Conservation (phyloP, 768 basidiomycete species). For the Tylopilus vinaceipallidus region DNA sequence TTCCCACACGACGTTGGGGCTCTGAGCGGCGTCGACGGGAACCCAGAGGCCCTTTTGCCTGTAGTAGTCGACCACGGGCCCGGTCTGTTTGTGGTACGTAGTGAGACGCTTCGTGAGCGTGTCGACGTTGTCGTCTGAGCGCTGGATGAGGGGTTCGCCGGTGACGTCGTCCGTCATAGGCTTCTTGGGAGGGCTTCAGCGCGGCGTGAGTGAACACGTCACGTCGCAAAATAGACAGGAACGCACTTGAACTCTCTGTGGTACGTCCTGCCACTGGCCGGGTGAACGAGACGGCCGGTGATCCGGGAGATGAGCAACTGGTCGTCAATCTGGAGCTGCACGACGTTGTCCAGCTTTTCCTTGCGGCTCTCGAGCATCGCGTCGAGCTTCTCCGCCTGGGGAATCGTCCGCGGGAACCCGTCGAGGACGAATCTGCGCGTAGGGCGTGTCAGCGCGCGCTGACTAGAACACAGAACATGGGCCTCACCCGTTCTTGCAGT, state of each 20-base stretch:
- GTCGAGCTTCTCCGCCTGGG: conserved; percentile 95
- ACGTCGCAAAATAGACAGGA: neutral
- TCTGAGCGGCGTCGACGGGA: conserved; percentile 91
- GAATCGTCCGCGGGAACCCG: conserved; percentile 98
- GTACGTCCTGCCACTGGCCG: conserved; percentile 85
- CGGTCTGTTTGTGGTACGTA: conserved; percentile 92
- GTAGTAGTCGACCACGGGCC: conserved; percentile 96
- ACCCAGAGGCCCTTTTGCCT: conserved; percentile 87
- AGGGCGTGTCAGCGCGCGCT: neutral
- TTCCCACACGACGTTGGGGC: conserved; percentile 91
- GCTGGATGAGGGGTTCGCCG: conserved; percentile 94
- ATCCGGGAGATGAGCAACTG: conserved; percentile 96
- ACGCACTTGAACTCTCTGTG: conserved; percentile 93
- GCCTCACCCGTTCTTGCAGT: conserved; percentile 92
- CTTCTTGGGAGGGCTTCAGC: conserved; percentile 91
- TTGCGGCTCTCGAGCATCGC: conserved; percentile 79
- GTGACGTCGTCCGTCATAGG: conserved; percentile 89
- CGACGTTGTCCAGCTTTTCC: conserved; percentile 89
- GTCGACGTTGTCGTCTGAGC: conserved; percentile 97
- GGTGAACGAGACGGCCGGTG: conserved; percentile 93
- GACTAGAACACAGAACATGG: neutral
- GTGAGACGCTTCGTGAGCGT: conserved; percentile 85
- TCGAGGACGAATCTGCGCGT: conserved; percentile 86
- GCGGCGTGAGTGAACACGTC: conserved; percentile 10
- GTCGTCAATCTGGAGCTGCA: conserved; percentile 91